Base-by-base conservation (phyloP, 768 basidiomycete species). In the Piloderma croceum region DNA sequence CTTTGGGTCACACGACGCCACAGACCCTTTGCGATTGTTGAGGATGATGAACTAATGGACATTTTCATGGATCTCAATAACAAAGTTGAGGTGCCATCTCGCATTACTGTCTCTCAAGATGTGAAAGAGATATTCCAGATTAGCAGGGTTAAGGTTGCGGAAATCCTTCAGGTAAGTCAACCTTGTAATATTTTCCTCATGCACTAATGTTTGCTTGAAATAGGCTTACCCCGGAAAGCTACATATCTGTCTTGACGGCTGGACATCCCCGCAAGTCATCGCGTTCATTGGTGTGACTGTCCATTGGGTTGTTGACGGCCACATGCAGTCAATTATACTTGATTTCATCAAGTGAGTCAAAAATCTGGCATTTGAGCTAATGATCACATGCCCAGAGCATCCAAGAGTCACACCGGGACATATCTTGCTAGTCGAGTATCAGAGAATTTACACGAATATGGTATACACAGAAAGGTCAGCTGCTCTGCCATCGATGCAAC, bases 401-500 rank as follows among this genome's bases (percentile, higher is more conserved):
- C 40, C 3, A 38, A 47, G 45, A 53, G 57, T 1, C 62, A 65
- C 38, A 57, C 60, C 3, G 58, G 63, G 0, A 12, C 15, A 3
- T 56, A 61, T 34, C 43, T 68, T 1, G 65, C 56, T 0, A 36
- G 6, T 2, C 46, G 36, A 0, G 51, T 65, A 17, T 43, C 45
- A 0, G 41, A 55, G 7, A 49, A 59, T 15, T 38, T 65, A 3
- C 20, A 48, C 0, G 46, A 57, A 2, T 66, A 52, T 43, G 47
- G 52, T 0, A 51, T 66, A 3, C 32, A 48, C 9, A 25, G 59
- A n/a, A 64, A 63, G 58, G 60, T 61, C 11, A 22, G 42, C 44
- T 24, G 31, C 19, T 2, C 29, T 27, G 7, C 37, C 20, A 12
- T 15, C n/a, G 12, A 13, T 19, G 15, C 36, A 9, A 37, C 21